These are phyloP conservation scores for Penicillium paxilli DNA, from an alignment of 495 filamentous ascomycete genomes.

Conservation along the genomic window DNA sequence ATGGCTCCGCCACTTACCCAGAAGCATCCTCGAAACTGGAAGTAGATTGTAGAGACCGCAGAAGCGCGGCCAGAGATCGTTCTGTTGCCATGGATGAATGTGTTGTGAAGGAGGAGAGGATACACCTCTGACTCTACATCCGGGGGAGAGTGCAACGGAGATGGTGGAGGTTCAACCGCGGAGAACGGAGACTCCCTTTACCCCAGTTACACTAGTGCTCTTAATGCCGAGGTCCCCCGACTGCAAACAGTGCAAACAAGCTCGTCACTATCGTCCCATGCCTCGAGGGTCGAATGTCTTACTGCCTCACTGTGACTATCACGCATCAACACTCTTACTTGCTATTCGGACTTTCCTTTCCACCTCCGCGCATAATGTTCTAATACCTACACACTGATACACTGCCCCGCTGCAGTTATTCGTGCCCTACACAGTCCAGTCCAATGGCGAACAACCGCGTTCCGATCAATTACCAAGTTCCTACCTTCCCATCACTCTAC, in stretches of 20 bases:
- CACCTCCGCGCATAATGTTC: neutral
- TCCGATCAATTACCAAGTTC: constrained; percentile 68
- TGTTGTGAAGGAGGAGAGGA: neutral
- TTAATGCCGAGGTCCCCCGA: constrained; percentile 41
- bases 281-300: too few relatives aligned
- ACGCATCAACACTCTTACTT: too few relatives aligned
- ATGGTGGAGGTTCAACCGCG: constrained; percentile 20
- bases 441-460: constrained; percentile 47
- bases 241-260: constrained; percentile 46
- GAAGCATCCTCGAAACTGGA: constrained; percentile 53
- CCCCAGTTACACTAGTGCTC: too few relatives aligned
- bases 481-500: constrained; percentile 86
- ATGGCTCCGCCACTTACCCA: constrained; percentile 42
- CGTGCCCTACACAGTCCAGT: neutral
- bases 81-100: constrained; percentile 44
- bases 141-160: neutral
- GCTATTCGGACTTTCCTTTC: neutral
- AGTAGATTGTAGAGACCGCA: constrained; percentile 52
- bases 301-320: too few relatives aligned
- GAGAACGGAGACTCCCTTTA: too few relatives aligned
- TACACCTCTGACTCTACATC: too few relatives aligned
- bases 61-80: constrained; percentile 49
- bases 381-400: too few relatives aligned
- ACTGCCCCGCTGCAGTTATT: neutral
- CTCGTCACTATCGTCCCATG: too few relatives aligned